These are phyloP conservation scores for Tympanopsis confertula DNA, from an alignment of 2,329 filamentous ascomycete genomes.

Conservation along the genomic window DNA sequence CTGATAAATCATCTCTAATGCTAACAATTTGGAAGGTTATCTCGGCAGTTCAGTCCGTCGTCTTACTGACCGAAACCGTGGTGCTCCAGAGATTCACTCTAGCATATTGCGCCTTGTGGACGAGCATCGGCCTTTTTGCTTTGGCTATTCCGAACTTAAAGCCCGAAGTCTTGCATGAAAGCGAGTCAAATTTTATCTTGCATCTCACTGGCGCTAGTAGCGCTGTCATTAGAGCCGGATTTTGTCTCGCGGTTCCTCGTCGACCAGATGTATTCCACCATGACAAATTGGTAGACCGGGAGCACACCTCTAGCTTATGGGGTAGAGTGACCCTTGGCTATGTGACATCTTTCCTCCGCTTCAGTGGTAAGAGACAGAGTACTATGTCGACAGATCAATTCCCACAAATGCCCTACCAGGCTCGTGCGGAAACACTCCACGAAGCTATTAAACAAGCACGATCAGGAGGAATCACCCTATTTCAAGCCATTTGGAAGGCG, in stretches of 20 bases:
- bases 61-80: background rate
- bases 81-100: background rate
- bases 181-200: background rate
- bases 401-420: background rate
- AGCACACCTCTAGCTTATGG: background rate
- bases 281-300: background rate
- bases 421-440: background rate
- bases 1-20: background rate
- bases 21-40: background rate
- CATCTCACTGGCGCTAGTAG: background rate
- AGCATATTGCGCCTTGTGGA: background rate
- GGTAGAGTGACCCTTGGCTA: background rate
- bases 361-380: background rate
- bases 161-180: no score
- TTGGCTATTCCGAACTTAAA: no score
- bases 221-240: background rate
- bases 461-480: no score
- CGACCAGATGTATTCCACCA: background rate
- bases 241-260: background rate
- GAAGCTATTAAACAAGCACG: background rate
- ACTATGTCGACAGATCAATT: background rate
- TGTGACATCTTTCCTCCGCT: no score
- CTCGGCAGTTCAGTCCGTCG: background rate
- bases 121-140: no score
- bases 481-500: background rate